These are phyloP conservation scores for Cercospora zeae-maydis DNA, from an alignment of 2,329 filamentous ascomycete species.

Conservation along the genomic window DNA sequence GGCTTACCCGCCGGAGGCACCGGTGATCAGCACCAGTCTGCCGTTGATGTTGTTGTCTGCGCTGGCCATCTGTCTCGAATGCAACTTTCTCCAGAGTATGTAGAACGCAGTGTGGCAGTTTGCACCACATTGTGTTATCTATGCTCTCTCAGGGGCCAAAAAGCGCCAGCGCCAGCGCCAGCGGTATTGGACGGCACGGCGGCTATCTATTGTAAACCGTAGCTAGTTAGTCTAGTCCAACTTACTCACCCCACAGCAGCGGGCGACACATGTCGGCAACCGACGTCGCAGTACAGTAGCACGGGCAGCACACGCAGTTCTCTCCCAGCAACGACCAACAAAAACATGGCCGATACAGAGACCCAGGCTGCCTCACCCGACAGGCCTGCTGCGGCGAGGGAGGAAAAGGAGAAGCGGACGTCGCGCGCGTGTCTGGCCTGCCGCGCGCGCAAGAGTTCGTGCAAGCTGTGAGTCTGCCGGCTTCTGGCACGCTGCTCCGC, in stretches of 20 bases:
- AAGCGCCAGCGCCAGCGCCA: neutral
- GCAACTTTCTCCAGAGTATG: neutral
- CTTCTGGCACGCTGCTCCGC: neutral
- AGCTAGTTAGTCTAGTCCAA: too few species aligned
- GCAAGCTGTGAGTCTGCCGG: slow-evolving; percentile 46
- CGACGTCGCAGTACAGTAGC: neutral
- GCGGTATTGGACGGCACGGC: neutral
- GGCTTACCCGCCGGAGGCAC: slow-evolving; percentile 51
- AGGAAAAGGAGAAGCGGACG: slow-evolving; percentile 24
- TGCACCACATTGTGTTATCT: neutral
- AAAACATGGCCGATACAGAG: neutral
- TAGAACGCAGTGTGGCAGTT: neutral
- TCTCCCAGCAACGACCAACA: neutral
- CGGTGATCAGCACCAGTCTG: slow-evolving; percentile 56
- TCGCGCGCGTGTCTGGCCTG: slow-evolving; percentile 47
- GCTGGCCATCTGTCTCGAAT: slow-evolving; percentile 13
- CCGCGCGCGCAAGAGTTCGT: slow-evolving; percentile 50
- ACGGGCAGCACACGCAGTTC: neutral
- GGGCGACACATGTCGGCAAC: neutral
- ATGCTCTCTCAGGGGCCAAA: neutral
- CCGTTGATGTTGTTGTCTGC: slow-evolving; percentile 44
- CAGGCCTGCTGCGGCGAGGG: slow-evolving; percentile 9
- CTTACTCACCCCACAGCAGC: neutral
- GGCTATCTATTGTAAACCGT: too few species aligned
- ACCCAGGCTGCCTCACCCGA: slow-evolving; percentile 4